Evolutionary conservation across 768 basidiomycete genomes (phyloP), one percentile per base, ranked within the genome.

Genomic region (Trametes cubensis): DNA sequence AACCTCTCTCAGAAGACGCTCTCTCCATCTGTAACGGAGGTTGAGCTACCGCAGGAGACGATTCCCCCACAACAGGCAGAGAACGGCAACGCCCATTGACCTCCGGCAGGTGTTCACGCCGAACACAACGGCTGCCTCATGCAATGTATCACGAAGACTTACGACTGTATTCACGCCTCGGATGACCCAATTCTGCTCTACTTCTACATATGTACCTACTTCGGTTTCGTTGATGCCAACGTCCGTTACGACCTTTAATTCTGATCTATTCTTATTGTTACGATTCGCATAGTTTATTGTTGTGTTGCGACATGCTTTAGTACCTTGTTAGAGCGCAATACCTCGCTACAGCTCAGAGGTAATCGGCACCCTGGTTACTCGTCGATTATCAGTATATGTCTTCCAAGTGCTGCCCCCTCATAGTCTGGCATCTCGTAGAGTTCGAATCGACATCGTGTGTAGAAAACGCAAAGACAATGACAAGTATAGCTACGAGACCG

Each of bases 1-100:
- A 59, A 64, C n/a, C 60, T 67, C 14, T 59, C 74, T 34, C 64
- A 60, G 60, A 70, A 70, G 57, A 71, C 71, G 1, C 69, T 74
- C 10, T 62, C 69, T 40, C 68, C 73, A 2, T 54, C 56, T 14
- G 58, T 54, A 15, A 59, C 55, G 55, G 68, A 65, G 58, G 70
- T 61, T 5, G 68, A 65, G 25, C 49, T 64, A 50, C 54, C 65
- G 21, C 62, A 66, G 38, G 63, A 67, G 23, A 54, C 21, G 42
- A 46, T 57, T 8, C 63, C 54, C 10, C 17, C 46, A 13, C 42
- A 53, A 13, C 42, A 53, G 30, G 38, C 45, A 39, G 45, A 45
- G 18, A 58, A 63, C 41, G 57, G 63, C 49, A 21, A 40, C 15
- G 46, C 48, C n/a, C 51, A 42, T 14, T 48, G 25, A 57, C 44